phyloP scores from a whole-genome alignment of 2,329 filamentous ascomycete species.

The Elsinoe batatas region DNA sequence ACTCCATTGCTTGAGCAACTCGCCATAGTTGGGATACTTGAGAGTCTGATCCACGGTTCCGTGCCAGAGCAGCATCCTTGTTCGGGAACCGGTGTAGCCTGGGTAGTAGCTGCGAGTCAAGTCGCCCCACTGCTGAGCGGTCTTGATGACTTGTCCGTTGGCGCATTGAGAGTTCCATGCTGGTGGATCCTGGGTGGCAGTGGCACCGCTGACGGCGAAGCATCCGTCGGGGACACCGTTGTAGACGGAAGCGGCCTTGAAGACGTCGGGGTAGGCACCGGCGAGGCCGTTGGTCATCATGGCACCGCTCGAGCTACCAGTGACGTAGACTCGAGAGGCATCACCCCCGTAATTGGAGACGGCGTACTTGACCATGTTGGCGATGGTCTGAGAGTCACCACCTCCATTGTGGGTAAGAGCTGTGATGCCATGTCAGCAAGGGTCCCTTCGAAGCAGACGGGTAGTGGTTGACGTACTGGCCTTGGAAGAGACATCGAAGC shows the following conservation, averaged over 20 bases:
- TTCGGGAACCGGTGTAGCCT: slow-evolving; percentile 41
- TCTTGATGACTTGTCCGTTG: slow-evolving; percentile 36
- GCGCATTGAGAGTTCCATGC: slow-evolving; percentile 47
- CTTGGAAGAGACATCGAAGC: slow-evolving; percentile 51
- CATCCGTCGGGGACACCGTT: slow-evolving; percentile 44
- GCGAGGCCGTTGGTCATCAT: slow-evolving; percentile 49
- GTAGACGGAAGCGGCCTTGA: slow-evolving; percentile 42
- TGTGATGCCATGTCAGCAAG: too few relatives aligned
- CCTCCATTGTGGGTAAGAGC: slow-evolving; percentile 46
- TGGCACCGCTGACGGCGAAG: too few relatives aligned
- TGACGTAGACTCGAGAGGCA: slow-evolving; percentile 43
- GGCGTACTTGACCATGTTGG: slow-evolving; percentile 50
- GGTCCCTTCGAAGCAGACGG: too few relatives aligned
- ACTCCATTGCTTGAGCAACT: too few relatives aligned
- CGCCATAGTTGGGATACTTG: too few relatives aligned
- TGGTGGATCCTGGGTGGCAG: slow-evolving; percentile 35
- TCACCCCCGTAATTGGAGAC: slow-evolving; percentile 45
- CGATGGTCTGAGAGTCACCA: slow-evolving; percentile 47
- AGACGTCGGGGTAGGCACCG: slow-evolving; percentile 44
- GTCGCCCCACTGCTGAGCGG: slow-evolving; percentile 41
- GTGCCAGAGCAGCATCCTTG: slow-evolving; percentile 50
- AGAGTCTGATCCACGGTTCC: slow-evolving; percentile 36
- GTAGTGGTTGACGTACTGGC: slow-evolving; percentile 24
- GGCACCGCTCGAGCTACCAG: slow-evolving; percentile 44
- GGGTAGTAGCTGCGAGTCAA: slow-evolving; percentile 42